A percentile compares a stretch with the other conserved stretches of the same genome.
These are phyloP conservation scores for Aspergillus ibericus DNA, from an alignment of 2,329 filamentous ascomycete species.

Conservation along the genomic window DNA sequence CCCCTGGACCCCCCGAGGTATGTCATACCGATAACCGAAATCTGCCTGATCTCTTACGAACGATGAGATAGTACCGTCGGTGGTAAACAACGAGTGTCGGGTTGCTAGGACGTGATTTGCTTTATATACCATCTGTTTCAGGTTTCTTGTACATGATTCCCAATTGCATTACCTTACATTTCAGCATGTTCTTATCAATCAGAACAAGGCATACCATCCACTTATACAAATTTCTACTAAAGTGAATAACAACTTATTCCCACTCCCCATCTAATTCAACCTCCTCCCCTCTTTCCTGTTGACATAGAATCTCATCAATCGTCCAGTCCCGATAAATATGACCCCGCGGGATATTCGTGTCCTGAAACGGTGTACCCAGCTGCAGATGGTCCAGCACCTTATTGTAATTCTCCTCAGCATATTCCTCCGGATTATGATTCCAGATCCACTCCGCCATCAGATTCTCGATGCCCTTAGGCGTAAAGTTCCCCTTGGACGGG, in stretches of 20 bases:
- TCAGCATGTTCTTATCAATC: not conserved
- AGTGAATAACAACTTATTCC: not conserved
- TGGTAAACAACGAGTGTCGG: not conserved
- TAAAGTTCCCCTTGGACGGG: not conserved
- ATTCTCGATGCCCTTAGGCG: not conserved
- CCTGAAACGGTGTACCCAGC: constrained; percentile 43
- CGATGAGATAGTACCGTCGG: not conserved
- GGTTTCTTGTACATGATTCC: not conserved
- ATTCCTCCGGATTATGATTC: constrained; percentile 13
- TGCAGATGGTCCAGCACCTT: constrained; percentile 6
- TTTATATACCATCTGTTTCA: not conserved
- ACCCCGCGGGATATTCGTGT: constrained; percentile 48
- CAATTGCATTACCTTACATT: not conserved
- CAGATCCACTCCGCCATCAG: constrained; percentile 9
- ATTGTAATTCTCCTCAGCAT: constrained; percentile 15
- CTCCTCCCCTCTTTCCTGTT: constrained; percentile 35
- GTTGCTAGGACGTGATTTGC: not conserved
- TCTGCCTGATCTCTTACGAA: not conserved
- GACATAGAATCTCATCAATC: constrained; percentile 44
- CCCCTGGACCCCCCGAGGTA: not conserved
- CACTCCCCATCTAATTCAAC: constrained; percentile 18
- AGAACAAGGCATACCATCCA: not conserved
- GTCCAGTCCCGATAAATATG: constrained; percentile 45
- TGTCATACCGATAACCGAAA: not conserved
- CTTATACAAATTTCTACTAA: not conserved